Base-by-base conservation (phyloP, 75 land plant species). In the Pinus albicaulis region DNA sequence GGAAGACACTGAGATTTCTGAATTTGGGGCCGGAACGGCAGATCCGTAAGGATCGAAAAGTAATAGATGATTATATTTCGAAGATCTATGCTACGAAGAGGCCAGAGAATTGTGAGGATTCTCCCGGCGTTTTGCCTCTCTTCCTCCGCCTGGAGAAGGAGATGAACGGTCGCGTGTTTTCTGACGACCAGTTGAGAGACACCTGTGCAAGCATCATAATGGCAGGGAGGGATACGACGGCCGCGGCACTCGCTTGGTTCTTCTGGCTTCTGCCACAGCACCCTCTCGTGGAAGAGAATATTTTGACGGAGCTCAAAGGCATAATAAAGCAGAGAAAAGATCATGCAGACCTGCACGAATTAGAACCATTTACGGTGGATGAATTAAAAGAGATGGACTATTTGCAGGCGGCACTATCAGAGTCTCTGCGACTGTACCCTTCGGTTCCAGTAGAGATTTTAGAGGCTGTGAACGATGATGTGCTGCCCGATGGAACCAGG, bases 211-310 rank as follows among this genome's bases (percentile, higher is more conserved):
- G 56, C 55, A 23, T 93, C 84, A 69, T 93, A 25, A 71, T 91
- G 48, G 96, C 96, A 1, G 96, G 96, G 0, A 85, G 93, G 12
- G 93, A 93, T 84, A 89, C 91, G 19, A 80, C 89, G 44, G 88
- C 90, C 10, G 76, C 87, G n/a, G 91, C 76, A 25, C 56, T 71
- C 14, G 11, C 23, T 26, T 71, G 73, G 73, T 71, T 71, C 73
- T 71, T 71, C 73, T 71, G 73, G 73, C 73, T 48, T 8, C 26
- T 71, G 23, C 14, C 7, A 20, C 31, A 7, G 26, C 55, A 71
- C 28, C 73, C 73, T 44, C 3, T n/a, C 36, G 73, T 71, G 8
- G 73, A 71, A 41, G 25, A 24, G 36, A n/a, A 53, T 15, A 71
- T 71, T 31, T 13, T 52, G 25, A 31, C 53, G 12, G 73, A 71